Percentiles rank a stretch among this genome's conserved stretches.
Evolutionary conservation across 805 yeast species (phyloP).

Genomic region (Monosporozyma unispora): DNA sequence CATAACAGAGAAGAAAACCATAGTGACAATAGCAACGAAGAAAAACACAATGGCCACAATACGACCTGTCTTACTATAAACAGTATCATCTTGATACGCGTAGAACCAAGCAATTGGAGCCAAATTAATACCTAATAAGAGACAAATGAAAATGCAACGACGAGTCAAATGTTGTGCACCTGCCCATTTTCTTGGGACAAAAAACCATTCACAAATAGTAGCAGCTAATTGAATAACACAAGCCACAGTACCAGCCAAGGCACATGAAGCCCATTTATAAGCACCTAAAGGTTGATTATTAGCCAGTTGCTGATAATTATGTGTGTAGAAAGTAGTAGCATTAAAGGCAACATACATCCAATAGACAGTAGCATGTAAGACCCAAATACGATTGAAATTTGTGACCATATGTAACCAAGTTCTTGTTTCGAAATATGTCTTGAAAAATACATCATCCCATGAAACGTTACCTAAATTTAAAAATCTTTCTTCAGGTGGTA

Average conservation of each 20-base stretch:
- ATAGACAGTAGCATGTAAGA: conserved; percentile 77
- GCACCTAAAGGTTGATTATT: conserved; percentile 86
- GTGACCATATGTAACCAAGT: conserved; percentile 95
- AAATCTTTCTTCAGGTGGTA: conserved; percentile 85
- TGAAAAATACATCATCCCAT: conserved; percentile 88
- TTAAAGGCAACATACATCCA: conserved; percentile 95
- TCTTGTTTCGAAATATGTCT: conserved; percentile 91
- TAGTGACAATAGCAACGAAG: conserved; percentile 77
- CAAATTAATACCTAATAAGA: conserved; percentile 61
- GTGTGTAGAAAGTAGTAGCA: conserved; percentile 85
- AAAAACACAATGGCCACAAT: conserved; percentile 80
- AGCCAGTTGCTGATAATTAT: conserved; percentile 70
- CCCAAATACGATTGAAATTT: conserved; percentile 97
- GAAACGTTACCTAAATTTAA: conserved; percentile 82
- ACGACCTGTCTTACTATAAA: conserved; percentile 61
- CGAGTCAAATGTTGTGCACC: conserved; percentile 96
- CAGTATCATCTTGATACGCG: conserved; percentile 63
- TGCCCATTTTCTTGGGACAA: conserved; percentile 97
- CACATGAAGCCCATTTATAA: conserved; percentile 85
- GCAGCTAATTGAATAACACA: conserved; percentile 74
- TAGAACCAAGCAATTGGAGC: conserved; percentile 83
- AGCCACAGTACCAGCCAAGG: conserved; percentile 88
- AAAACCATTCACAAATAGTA: conserved; percentile 86
- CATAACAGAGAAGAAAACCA: conserved; percentile 83
- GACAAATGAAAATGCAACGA: conserved; percentile 66